phyloP scores from a whole-genome alignment of 73 alveolate genomes.

The Strombidium stylifer region DNA sequence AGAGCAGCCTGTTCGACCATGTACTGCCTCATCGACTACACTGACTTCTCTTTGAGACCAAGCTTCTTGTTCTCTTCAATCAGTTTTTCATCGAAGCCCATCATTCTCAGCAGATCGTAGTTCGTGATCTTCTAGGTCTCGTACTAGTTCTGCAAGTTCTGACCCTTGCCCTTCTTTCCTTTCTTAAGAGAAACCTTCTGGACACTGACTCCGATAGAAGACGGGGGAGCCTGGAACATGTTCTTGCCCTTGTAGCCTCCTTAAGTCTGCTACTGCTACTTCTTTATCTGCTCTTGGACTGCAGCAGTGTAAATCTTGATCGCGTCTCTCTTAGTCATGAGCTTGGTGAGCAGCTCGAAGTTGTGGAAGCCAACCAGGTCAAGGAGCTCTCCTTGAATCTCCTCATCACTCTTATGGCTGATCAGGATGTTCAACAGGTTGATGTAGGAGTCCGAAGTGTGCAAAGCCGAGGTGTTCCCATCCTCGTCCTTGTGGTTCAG shows the following conservation, averaged over 20 bases:
- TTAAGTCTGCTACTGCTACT: too few species aligned
- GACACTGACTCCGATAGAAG: slow-evolving; percentile 28
- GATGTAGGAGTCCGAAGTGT: slow-evolving; percentile 21
- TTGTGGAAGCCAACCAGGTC: slow-evolving; percentile 65
- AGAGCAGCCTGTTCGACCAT: not conserved
- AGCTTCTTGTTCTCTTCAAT: slow-evolving; percentile 59
- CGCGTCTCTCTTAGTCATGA: slow-evolving; percentile 42
- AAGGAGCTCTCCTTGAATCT: slow-evolving; percentile 54
- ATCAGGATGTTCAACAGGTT: slow-evolving; percentile 37
- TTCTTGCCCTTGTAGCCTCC: slow-evolving; percentile 19
- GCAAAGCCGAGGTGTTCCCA: slow-evolving; percentile 18
- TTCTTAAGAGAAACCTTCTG: slow-evolving; percentile 34
- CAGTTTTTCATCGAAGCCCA: slow-evolving; percentile 55
- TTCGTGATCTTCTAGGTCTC: slow-evolving; percentile 29
- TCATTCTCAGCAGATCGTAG: slow-evolving; percentile 51
- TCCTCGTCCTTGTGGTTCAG: slow-evolving; percentile 17
- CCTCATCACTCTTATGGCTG: slow-evolving; percentile 42
- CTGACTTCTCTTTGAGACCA: slow-evolving; percentile 34
- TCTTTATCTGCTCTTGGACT: slow-evolving; percentile 16
- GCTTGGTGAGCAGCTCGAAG: slow-evolving; percentile 54
- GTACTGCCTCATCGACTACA: not conserved
- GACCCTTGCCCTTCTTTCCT: slow-evolving; percentile 27
- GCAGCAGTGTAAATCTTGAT: slow-evolving; percentile 31
- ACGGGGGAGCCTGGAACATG: slow-evolving; percentile 21
- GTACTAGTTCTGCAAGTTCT: not conserved